These are phyloP conservation scores for Fusarium gaditjirri DNA, from an alignment of 2,329 filamentous ascomycete genomes.

Conservation along the genomic window DNA sequence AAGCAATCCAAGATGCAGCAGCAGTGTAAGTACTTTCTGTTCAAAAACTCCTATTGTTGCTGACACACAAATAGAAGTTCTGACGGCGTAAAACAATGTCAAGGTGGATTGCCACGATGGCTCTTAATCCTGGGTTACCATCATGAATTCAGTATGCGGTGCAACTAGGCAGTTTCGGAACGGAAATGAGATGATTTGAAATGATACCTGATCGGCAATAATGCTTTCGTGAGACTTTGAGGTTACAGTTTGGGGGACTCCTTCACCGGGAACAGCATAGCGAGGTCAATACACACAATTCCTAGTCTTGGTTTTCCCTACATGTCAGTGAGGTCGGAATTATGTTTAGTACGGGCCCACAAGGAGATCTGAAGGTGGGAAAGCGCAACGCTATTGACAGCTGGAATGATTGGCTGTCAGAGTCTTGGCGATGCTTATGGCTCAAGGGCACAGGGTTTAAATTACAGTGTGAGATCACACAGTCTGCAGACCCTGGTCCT, in stretches of 20 bases:
- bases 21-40: not conserved
- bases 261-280: not conserved
- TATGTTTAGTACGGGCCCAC: slow-evolving; percentile 8
- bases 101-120: not conserved
- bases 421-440: slow-evolving; percentile 1
- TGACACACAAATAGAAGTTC: not conserved
- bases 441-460: not conserved
- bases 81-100: not conserved
- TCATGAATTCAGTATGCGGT: not conserved
- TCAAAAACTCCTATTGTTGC: not conserved
- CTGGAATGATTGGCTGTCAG: not conserved
- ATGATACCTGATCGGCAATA: not conserved
- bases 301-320: not conserved
- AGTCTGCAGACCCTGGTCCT: not conserved
- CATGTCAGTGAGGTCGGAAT: slow-evolving; percentile 10
- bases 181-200: not conserved
- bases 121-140: not conserved
- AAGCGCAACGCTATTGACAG: not conserved
- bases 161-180: not conserved
- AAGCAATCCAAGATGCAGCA: not conserved
- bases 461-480: slow-evolving; percentile 1
- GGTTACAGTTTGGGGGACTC: not conserved
- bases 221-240: not conserved
- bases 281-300: not conserved
- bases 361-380: not conserved